Evolutionary conservation across 176 grass and related monocot genomes (phyloP).

Genomic region (Rhipidocladum racemiflorum): DNA sequence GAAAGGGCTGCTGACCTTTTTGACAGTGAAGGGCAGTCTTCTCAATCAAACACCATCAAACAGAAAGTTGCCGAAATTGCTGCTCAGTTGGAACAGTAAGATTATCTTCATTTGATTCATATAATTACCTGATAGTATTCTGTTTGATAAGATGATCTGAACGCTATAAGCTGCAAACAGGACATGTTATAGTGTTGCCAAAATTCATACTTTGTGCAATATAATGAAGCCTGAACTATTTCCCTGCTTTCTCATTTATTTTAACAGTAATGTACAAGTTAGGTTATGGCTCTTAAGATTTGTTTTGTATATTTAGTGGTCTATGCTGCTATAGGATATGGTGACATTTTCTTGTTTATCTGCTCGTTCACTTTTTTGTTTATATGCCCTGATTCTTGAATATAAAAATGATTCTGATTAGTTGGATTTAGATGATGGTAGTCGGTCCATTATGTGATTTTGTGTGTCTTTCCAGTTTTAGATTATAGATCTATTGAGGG

Average conservation of each 20-base stretch:
- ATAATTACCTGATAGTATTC: background rate
- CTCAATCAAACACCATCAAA: conserved; percentile 75
- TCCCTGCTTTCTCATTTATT: background rate
- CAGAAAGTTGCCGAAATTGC: conserved; percentile 95
- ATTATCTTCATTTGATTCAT: conserved; percentile 18
- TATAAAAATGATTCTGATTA: conserved; percentile 8
- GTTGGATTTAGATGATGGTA: conserved; percentile 3
- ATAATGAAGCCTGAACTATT: background rate
- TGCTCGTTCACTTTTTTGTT: background rate
- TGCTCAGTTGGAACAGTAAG: conserved; percentile 98
- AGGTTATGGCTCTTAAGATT: background rate
- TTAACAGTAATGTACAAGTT: background rate
- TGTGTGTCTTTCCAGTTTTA: background rate
- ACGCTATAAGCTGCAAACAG: background rate
- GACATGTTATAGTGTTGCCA: background rate
- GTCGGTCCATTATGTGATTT: background rate
- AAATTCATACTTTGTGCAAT: background rate
- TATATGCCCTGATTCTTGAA: background rate
- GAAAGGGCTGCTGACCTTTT: conserved; percentile 91
- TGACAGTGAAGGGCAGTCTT: conserved; percentile 77
- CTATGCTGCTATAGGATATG: background rate
- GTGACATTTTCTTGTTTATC: background rate
- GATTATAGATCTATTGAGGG: background rate
- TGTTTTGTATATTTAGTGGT: background rate
- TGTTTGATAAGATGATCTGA: background rate